Base-by-base conservation (phyloP, 108 stramenopile genomes). In the Stephanodiscus triporus region DNA sequence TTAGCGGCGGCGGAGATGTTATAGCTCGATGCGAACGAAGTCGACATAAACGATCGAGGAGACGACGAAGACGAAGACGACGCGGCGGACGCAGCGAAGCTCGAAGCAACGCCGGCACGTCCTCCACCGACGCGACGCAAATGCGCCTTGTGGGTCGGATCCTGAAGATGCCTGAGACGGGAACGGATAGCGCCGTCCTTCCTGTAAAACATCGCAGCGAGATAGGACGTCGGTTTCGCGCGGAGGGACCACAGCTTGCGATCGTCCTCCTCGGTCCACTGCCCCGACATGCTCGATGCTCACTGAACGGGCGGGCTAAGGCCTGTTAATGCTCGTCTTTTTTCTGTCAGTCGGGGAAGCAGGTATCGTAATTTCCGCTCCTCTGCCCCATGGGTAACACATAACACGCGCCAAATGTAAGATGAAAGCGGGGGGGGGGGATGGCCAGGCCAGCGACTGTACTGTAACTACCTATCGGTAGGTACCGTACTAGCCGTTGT, bases 121-220 rank as follows among this genome's bases (percentile, higher is more conserved):
- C 19, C 17, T n/a, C n/a, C 59, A 16, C 29, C 38, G 19, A 67
- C 42, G 19, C 45, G 4, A 10, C 66, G 43, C 48, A 10, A 2
- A 56, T 67, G 50, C 14, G 66, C 66, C 47, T 67, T 67, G 43
- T 67, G 66, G 29, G 20, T 30, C 48, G 63, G 66, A 56, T 67
- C 29, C 48, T 48, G 42, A 45, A 67, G 51, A 56, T 67, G 66
- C 48, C 50, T 67, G 66, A 67, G 42, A 27, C 66, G 66, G 10
- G 47, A 10, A 7, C 66, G 66, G 27, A 67, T 50, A 49, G 66
- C 66, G 34, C 66, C 66, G 16, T 32, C 13, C 13, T 45, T 67
- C 19, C 51, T 67, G 66, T 6, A 2, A 14, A 67, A 67, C 13
- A 7, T 19, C 13, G 45, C 13, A 10, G 66, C 66, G 20, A 67